A percentile compares a stretch with the other conserved stretches of the same genome.
These are phyloP conservation scores for Kazachstania sp. DNA, from an alignment of 1,139 yeast genomes.

Conservation along the genomic window DNA sequence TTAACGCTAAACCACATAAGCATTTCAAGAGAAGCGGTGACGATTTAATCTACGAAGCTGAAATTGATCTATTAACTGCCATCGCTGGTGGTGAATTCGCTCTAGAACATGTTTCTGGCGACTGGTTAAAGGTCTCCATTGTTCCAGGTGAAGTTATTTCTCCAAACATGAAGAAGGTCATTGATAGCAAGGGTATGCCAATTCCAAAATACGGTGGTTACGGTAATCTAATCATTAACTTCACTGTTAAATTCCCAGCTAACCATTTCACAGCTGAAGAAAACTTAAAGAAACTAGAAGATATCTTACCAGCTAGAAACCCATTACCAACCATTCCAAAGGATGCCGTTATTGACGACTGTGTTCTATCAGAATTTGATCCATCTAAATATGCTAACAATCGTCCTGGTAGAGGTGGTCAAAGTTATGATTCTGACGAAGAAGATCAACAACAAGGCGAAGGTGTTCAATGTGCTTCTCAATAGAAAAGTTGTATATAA, in stretches of 20 bases:
- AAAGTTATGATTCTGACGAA: conserved; percentile 49
- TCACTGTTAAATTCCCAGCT: conserved; percentile 63
- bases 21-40: conserved; percentile 48
- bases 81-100: conserved; percentile 92
- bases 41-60: conserved; percentile 77
- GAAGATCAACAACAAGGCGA: conserved; percentile 54
- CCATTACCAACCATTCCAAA: conserved; percentile 44
- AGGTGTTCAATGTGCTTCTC: conserved; percentile 86
- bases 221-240: conserved; percentile 67
- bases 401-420: conserved; percentile 38
- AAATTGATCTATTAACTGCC: conserved; percentile 86
- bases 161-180: conserved; percentile 73
- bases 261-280: conserved; percentile 58
- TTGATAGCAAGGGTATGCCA: conserved; percentile 97
- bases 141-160: conserved; percentile 89
- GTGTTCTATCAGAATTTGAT: conserved; percentile 58
- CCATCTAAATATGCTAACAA: conserved; percentile 47
- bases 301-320: conserved; percentile 58
- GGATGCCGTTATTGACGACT: conserved; percentile 72
- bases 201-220: conserved; percentile 64
- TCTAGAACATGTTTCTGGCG: conserved; percentile 80
- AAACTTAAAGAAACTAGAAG: conserved; percentile 55
- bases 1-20: conserved; percentile 59
- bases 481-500: conserved; percentile 31
- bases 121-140: conserved; percentile 71